These are phyloP conservation scores for Trichocladium uniseriatum DNA, from an alignment of 495 filamentous ascomycete genomes.

Conservation along the genomic window DNA sequence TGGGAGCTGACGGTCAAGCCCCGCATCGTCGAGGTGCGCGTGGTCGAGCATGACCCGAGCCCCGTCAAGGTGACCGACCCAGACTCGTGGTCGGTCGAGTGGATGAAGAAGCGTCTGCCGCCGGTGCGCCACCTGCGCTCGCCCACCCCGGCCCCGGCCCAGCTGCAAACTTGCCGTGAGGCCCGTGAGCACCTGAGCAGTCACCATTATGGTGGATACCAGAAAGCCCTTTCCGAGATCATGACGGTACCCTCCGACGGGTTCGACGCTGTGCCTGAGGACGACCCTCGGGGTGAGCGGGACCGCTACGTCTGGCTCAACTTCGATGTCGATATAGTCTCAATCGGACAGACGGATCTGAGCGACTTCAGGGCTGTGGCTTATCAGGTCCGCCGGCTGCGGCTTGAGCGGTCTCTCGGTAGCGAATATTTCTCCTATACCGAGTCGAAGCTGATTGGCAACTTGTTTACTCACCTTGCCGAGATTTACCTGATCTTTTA, in stretches of 20 bases:
- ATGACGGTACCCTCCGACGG: not conserved
- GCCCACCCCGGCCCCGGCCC: slow-evolving; percentile 16
- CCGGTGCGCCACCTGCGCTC: slow-evolving; percentile 9
- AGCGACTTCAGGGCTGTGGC: slow-evolving; percentile 2
- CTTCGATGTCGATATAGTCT: slow-evolving; percentile 19
- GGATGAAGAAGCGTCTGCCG: not conserved
- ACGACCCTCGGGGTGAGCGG: slow-evolving; percentile 4
- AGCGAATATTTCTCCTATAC: slow-evolving; percentile 8
- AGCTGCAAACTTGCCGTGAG: slow-evolving; percentile 20
- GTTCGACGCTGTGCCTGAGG: not conserved
- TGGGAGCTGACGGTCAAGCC: slow-evolving; percentile 18
- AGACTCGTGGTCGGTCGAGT: not conserved
- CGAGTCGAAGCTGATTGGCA: not conserved
- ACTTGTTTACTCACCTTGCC: not conserved
- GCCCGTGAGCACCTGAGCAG: slow-evolving; percentile 8
- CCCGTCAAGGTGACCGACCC: not conserved
- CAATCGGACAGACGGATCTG: slow-evolving; percentile 6
- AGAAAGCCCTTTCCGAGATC: slow-evolving; percentile 9
- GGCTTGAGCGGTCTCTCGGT: slow-evolving; percentile 7
- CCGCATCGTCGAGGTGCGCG: slow-evolving; percentile 16
- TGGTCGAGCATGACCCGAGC: slow-evolving; percentile 1
- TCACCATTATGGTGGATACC: slow-evolving; percentile 4
- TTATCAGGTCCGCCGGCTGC: slow-evolving; percentile 9
- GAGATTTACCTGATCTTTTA: not conserved
- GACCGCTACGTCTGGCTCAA: slow-evolving; percentile 21